Evolutionary conservation across 345 rosid species (phyloP).

Genomic region (Erysimum cheiranthoides): DNA sequence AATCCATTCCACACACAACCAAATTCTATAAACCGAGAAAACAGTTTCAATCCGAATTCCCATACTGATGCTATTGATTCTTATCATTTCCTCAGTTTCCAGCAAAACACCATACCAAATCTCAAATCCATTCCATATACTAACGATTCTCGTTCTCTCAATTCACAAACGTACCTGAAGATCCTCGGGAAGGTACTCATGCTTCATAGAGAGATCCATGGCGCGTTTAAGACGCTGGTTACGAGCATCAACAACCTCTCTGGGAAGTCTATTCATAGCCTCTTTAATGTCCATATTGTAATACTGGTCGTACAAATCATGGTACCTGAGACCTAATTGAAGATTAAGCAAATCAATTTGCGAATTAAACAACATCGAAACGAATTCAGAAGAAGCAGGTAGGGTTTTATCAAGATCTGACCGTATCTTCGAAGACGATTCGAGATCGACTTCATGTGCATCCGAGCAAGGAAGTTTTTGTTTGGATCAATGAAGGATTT

Average conservation of each 20-base stretch:
- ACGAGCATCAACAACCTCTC: conserved; percentile 20
- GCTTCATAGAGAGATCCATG: conserved; percentile 17
- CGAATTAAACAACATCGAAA: neutral
- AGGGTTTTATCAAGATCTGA: neutral
- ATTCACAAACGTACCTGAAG: conserved; percentile 9
- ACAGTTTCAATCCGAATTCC: neutral
- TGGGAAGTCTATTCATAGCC: neutral
- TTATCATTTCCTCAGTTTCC: neutral
- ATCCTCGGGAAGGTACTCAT: neutral
- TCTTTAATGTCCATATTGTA: conserved; percentile 3
- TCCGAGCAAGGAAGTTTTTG: conserved; percentile 12
- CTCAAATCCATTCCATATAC: neutral
- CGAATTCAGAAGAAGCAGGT: neutral
- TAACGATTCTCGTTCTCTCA: neutral
- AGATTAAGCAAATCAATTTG: neutral
- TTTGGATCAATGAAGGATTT: conserved; percentile 2
- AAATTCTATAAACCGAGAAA: neutral
- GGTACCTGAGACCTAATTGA: neutral
- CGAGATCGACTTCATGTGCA: neutral
- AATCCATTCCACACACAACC: neutral
- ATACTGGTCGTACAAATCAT: conserved; percentile 11
- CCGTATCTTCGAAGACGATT: conserved; percentile 8
- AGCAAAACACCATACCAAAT: too few relatives aligned
- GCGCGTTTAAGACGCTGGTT: neutral
- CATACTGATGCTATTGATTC: neutral